Conservation (phyloP, 495 filamentous ascomycete species). For the Hypoxylon lenormandii region DNA sequence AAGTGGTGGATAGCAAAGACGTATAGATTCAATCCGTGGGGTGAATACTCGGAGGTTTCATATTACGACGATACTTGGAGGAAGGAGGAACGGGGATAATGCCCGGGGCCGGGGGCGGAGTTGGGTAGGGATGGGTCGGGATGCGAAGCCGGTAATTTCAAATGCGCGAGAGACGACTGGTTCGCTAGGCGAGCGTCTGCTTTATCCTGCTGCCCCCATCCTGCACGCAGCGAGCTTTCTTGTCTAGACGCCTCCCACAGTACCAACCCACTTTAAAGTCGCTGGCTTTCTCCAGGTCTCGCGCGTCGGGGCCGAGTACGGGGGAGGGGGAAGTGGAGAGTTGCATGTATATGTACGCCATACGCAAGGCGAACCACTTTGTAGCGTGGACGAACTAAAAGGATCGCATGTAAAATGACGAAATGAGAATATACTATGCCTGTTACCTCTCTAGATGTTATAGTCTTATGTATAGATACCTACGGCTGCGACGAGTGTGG, state of each 20-base stretch:
- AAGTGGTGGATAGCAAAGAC: too few species aligned
- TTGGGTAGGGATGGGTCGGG: neutral
- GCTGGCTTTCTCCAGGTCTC: conserved; percentile 11
- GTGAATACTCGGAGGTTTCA: conserved; percentile 34
- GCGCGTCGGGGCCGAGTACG: conserved; percentile 19
- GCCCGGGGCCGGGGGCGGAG: conserved; percentile 32
- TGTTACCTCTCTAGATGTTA: too few species aligned
- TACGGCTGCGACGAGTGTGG: too few species aligned
- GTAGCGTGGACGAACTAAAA: neutral
- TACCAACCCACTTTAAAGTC: neutral
- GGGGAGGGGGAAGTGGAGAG: conserved; percentile 36
- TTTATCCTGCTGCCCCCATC: neutral
- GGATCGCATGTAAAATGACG: neutral
- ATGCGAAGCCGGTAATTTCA: conserved; percentile 26
- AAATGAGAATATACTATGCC: neutral
- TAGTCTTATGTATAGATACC: too few species aligned
- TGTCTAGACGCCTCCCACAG: conserved; percentile 8
- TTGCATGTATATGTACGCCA: conserved; percentile 26
- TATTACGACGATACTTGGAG: conserved; percentile 28
- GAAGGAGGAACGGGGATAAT: conserved; percentile 18
- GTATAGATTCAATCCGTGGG: conserved; percentile 10
- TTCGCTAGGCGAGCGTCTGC: conserved; percentile 17
- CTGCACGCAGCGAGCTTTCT: neutral
- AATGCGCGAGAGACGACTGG: conserved; percentile 44
- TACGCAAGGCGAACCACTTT: conserved; percentile 1